Conservation (phyloP, 257 asterid genomes). For the Euphrasia confusa region DNA sequence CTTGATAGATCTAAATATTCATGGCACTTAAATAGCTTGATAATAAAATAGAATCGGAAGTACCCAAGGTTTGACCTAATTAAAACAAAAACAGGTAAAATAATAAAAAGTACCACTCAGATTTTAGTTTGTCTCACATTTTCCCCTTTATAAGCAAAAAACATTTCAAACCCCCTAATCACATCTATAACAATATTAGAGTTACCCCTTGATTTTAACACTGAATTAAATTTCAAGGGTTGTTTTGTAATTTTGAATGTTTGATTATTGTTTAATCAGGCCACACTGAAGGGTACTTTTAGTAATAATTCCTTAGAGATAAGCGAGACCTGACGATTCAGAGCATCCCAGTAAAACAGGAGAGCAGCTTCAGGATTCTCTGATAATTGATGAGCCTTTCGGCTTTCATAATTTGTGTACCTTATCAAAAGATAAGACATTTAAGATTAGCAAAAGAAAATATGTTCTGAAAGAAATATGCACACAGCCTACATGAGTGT, state of each 20-base stretch:
- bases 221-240: background rate
- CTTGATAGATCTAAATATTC: slow-evolving; percentile 7
- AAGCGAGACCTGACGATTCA: slow-evolving; percentile 67
- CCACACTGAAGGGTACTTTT: background rate
- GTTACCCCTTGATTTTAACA: background rate
- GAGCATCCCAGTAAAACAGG: slow-evolving; percentile 61
- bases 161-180: background rate
- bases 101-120: background rate
- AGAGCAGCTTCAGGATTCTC: slow-evolving; percentile 76
- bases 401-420: slow-evolving; percentile 73
- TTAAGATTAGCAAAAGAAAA: slow-evolving; percentile 10
- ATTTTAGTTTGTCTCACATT: background rate
- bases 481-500: slow-evolving; percentile 19
- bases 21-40: slow-evolving; percentile 7
- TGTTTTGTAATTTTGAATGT: background rate
- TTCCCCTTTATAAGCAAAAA: background rate
- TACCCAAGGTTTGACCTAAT: background rate
- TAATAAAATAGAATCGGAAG: background rate
- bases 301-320: background rate
- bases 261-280: background rate
- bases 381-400: slow-evolving; percentile 60
- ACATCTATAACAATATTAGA: background rate
- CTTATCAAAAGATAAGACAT: slow-evolving; percentile 35
- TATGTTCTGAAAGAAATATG: slow-evolving; percentile 12
- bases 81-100: background rate